Evolutionary conservation across 2,329 filamentous ascomycete genomes (phyloP).

Genomic region (Coleophoma eucalyptorum): DNA sequence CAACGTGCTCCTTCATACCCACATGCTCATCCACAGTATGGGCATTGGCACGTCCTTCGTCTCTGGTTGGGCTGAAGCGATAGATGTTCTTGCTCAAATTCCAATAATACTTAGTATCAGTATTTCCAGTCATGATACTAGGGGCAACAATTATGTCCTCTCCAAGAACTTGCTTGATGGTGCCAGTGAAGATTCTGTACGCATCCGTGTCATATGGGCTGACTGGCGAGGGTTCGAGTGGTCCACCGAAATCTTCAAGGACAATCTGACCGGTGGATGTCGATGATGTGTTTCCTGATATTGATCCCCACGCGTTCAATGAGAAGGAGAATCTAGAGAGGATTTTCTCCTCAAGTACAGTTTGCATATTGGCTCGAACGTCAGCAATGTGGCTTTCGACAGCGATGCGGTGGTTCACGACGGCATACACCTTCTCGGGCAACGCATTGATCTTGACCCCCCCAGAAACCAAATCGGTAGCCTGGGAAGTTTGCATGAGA

Average conservation of each 20-base stretch:
- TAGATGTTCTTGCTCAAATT: slow-evolving; percentile 33
- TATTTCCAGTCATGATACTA: slow-evolving; percentile 19
- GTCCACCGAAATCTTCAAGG: slow-evolving; percentile 24
- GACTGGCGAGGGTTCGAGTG: slow-evolving; percentile 30
- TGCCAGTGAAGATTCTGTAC: slow-evolving; percentile 16
- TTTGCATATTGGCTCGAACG: slow-evolving; percentile 33
- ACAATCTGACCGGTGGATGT: slow-evolving; percentile 29
- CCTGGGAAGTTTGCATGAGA: slow-evolving; percentile 53
- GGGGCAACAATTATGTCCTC: slow-evolving; percentile 16
- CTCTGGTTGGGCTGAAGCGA: slow-evolving; percentile 32
- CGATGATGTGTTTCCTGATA: slow-evolving; percentile 16
- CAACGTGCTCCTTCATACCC: slow-evolving; percentile 34
- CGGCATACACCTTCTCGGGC: slow-evolving; percentile 47
- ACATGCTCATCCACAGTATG: slow-evolving; percentile 36
- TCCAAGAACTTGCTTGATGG: slow-evolving; percentile 14
- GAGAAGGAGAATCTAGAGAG: slow-evolving; percentile 27
- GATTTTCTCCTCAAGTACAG: slow-evolving; percentile 43
- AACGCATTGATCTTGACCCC: slow-evolving; percentile 57
- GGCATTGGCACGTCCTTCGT: slow-evolving; percentile 25
- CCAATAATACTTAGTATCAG: slow-evolving; percentile 23
- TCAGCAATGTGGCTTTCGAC: slow-evolving; percentile 12
- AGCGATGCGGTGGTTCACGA: slow-evolving; percentile 51
- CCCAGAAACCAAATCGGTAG: slow-evolving; percentile 48
- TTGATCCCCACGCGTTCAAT: slow-evolving; percentile 39
- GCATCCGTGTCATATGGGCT: slow-evolving; percentile 27